Conservation (phyloP, 2,329 filamentous ascomycete species). For the Hirsutella minnesotensis region DNA sequence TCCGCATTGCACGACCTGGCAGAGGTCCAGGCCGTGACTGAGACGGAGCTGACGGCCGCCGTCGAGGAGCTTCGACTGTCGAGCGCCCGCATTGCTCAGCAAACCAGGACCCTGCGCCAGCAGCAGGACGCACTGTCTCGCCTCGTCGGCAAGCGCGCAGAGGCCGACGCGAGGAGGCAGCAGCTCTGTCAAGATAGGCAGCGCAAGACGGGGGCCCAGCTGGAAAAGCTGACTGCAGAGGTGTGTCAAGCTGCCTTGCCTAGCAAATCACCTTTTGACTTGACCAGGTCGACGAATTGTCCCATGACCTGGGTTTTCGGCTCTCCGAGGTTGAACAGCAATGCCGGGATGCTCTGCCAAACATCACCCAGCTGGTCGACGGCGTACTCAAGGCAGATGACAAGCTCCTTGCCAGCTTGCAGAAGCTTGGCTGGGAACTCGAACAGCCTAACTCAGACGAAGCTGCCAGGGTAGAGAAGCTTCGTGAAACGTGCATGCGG, state of each 20-base stretch:
- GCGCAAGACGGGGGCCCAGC: slow-evolving; percentile 22
- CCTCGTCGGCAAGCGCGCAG: slow-evolving; percentile 30
- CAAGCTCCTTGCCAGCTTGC: slow-evolving; percentile 50
- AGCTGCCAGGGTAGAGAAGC: slow-evolving; percentile 38
- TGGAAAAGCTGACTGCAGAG: slow-evolving; percentile 27
- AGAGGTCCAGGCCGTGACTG: slow-evolving; percentile 37
- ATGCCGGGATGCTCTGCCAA: slow-evolving; percentile 27
- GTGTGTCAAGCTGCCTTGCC: slow-evolving; percentile 14
- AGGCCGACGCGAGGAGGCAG: slow-evolving; percentile 15
- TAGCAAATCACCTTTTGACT: not conserved
- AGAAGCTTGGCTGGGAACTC: slow-evolving; percentile 53
- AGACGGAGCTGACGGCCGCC: slow-evolving; percentile 48
- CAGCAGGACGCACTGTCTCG: slow-evolving; percentile 49
- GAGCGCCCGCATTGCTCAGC: slow-evolving; percentile 51
- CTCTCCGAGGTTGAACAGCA: slow-evolving; percentile 40
- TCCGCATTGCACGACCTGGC: slow-evolving; percentile 32
- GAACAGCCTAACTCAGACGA: slow-evolving; percentile 39
- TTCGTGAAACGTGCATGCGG: slow-evolving; percentile 48
- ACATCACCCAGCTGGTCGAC: slow-evolving; percentile 36
- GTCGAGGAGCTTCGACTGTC: slow-evolving; percentile 53
- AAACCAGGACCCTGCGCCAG: slow-evolving; percentile 47
- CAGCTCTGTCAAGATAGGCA: slow-evolving; percentile 16
- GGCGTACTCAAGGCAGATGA: slow-evolving; percentile 49
- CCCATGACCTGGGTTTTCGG: slow-evolving; percentile 32
- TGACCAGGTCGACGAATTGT: slow-evolving; percentile 33